Conservation (phyloP, 1,284 basidiomycete genomes). For the Rhizoctonia solani region DNA sequence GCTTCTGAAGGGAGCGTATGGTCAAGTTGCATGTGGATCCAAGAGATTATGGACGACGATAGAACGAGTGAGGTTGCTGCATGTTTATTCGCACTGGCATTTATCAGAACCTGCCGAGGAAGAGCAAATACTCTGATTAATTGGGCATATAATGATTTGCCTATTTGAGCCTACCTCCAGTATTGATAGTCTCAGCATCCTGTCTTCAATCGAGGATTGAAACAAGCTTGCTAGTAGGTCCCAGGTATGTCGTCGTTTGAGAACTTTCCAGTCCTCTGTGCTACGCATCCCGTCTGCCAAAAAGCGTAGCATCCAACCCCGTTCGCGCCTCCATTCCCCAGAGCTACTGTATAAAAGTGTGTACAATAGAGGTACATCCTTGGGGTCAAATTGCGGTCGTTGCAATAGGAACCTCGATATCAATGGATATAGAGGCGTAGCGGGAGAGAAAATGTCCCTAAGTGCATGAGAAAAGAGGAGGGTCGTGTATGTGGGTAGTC, state of each 20-base stretch:
- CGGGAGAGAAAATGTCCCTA: slow-evolving; percentile 77
- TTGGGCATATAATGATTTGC: too few species aligned
- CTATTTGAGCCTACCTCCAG: too few species aligned
- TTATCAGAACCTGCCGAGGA: slow-evolving; percentile 63
- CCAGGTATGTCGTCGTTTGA: slow-evolving; percentile 85
- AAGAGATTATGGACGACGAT: slow-evolving; percentile 69
- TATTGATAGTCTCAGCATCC: slow-evolving; percentile 58
- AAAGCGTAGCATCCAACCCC: slow-evolving; percentile 86
- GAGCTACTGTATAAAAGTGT: slow-evolving; percentile 78
- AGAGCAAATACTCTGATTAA: neutral
- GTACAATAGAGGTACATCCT: slow-evolving; percentile 85
- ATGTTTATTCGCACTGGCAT: slow-evolving; percentile 66
- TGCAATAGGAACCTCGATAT: slow-evolving; percentile 83
- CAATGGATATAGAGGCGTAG: slow-evolving; percentile 78
- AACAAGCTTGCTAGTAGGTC: slow-evolving; percentile 82
- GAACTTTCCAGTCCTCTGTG: slow-evolving; percentile 76
- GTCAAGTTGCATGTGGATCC: slow-evolving; percentile 76
- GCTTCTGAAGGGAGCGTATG: slow-evolving; percentile 50
- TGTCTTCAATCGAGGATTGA: slow-evolving; percentile 63
- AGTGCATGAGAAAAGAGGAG: slow-evolving; percentile 80
- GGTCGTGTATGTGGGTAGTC: slow-evolving; percentile 75
- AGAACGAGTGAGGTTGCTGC: slow-evolving; percentile 70
- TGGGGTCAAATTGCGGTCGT: slow-evolving; percentile 70
- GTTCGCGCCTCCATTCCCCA: slow-evolving; percentile 78
- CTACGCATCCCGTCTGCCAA: slow-evolving; percentile 78